phyloP scores from a whole-genome alignment of 805 yeast species.

The Candida loeiensis region DNA sequence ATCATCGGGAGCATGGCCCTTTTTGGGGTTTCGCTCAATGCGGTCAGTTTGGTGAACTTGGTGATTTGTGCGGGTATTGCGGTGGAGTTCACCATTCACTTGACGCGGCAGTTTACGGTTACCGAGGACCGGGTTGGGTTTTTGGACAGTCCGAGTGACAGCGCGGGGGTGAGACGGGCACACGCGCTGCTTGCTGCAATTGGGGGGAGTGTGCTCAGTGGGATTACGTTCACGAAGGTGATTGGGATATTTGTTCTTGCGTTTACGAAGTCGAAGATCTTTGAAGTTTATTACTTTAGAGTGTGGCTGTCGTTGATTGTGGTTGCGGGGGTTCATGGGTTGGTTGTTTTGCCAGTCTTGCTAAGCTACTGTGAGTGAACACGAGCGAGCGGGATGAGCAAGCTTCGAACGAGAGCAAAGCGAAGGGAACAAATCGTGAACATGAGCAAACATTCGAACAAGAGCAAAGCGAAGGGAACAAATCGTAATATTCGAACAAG shows the following conservation, averaged over 20 bases:
- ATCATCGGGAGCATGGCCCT: constrained; percentile 79
- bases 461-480: too few relatives aligned
- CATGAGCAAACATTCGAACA: too few relatives aligned
- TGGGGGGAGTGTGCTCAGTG: constrained; percentile 90
- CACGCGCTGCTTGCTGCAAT: constrained; percentile 65
- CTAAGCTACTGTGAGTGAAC: constrained; percentile 31
- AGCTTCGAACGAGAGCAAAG: too few relatives aligned
- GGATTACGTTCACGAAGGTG: constrained; percentile 84
- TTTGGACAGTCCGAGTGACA: constrained; percentile 7
- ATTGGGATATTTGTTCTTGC: constrained; percentile 86
- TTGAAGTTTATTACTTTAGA: constrained; percentile 86
- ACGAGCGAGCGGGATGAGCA: too few relatives aligned
- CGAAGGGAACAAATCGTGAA: too few relatives aligned
- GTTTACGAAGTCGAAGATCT: constrained; percentile 81
- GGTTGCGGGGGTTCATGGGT: constrained; percentile 74
- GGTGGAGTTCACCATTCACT: constrained; percentile 89
- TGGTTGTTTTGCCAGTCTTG: constrained; percentile 74
- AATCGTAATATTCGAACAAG: too few relatives aligned
- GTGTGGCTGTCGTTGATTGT: constrained; percentile 87
- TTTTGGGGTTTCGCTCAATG: constrained; percentile 77
- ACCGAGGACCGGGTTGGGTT: constrained; percentile 10
- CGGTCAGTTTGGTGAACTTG: constrained; percentile 83
- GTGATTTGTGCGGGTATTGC: constrained; percentile 91
- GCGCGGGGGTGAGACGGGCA: constrained; percentile 26
- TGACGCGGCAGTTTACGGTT: constrained; percentile 70